Conservation (phyloP, 306 rosid species). For the Quercus glauca region DNA sequence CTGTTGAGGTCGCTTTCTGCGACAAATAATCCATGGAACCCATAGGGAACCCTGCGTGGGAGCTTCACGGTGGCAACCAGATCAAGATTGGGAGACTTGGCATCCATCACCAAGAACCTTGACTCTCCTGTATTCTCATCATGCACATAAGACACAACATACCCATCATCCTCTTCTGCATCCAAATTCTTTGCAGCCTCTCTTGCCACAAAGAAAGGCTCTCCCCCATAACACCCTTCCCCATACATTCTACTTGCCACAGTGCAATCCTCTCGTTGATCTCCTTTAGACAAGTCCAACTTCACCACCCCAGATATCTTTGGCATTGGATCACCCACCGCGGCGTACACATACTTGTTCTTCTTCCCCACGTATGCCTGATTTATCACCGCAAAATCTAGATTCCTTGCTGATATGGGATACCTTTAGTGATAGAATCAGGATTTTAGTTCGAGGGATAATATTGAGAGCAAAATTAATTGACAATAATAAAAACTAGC, state of each 20-base stretch:
- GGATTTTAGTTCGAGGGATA: no score
- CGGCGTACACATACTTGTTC: constrained; percentile 69
- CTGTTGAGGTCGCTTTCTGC: constrained; percentile 50
- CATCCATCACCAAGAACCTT: constrained; percentile 80
- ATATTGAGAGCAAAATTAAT: no score
- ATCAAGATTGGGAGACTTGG: constrained; percentile 65
- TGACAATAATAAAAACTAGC: no score
- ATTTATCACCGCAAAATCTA: constrained; percentile 68
- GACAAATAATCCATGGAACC: constrained; percentile 86
- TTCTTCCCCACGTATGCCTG: constrained; percentile 37
- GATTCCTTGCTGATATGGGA: constrained; percentile 68
- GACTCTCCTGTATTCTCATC: constrained; percentile 67
- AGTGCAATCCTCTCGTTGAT: constrained; percentile 42
- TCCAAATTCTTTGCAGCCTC: constrained; percentile 21
- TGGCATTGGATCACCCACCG: constrained; percentile 84
- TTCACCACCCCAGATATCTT: constrained; percentile 85
- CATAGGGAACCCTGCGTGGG: constrained; percentile 82
- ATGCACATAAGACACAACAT: constrained; percentile 63
- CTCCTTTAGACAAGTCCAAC: constrained; percentile 51
- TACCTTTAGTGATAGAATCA: neutral
- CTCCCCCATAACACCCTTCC: constrained; percentile 71
- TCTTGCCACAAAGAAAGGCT: constrained; percentile 78
- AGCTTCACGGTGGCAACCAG: constrained; percentile 70
- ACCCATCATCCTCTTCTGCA: constrained; percentile 72
- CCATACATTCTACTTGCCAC: constrained; percentile 68